phyloP scores from a whole-genome alignment of 2,329 filamentous ascomycete species.

The Chaetomium globosum region DNA sequence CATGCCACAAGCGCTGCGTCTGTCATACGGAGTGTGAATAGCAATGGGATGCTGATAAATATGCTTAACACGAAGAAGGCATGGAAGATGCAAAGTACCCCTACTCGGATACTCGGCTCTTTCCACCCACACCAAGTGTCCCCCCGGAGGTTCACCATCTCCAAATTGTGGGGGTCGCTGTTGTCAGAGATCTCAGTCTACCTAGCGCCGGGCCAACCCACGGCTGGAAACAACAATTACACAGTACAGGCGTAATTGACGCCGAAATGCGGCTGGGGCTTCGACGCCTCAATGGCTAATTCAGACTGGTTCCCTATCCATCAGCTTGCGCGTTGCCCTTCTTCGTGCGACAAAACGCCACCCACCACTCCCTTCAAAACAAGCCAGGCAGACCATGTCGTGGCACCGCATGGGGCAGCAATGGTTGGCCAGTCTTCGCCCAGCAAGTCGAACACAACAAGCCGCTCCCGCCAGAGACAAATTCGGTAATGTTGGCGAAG shows the following conservation, averaged over 20 bases:
- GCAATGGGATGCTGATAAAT: neutral
- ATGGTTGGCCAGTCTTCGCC: conserved; percentile 24
- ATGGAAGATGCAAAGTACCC: neutral
- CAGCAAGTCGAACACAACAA: neutral
- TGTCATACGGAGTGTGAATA: conserved; percentile 19
- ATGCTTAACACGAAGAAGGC: neutral
- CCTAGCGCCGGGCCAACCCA: neutral
- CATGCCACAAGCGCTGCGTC: conserved; percentile 11
- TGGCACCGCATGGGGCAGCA: conserved; percentile 21
- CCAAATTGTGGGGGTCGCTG: neutral
- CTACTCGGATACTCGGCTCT: neutral
- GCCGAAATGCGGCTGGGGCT: neutral
- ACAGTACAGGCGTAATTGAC: neutral
- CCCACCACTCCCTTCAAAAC: conserved; percentile 6
- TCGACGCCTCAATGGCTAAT: neutral
- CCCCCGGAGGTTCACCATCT: neutral
- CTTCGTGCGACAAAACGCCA: neutral
- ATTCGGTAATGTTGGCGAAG: neutral
- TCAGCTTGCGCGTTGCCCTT: neutral
- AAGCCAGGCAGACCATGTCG: conserved; percentile 13
- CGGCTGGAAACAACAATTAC: neutral
- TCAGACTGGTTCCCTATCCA: neutral
- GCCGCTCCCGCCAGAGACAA: conserved; percentile 1
- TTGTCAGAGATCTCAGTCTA: conserved; percentile 6
- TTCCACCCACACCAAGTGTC: neutral